A percentile compares a stretch with the other conserved stretches of the same genome.
Evolutionary conservation across 2,329 filamentous ascomycete genomes (phyloP).

Genomic region (Arachnomyces sp.): DNA sequence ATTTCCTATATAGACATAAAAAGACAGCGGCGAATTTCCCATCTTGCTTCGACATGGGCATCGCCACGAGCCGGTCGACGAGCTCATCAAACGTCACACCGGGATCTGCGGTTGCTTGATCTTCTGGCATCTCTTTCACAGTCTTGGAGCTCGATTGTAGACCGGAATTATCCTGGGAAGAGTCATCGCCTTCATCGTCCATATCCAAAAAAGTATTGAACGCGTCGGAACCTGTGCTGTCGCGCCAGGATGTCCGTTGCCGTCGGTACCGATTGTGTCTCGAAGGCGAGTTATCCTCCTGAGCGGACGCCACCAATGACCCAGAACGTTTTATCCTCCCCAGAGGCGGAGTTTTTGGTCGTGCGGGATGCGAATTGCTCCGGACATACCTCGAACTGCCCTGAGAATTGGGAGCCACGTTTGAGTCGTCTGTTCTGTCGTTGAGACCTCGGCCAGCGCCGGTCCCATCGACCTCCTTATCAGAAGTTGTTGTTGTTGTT

Average conservation of each 20-base stretch:
- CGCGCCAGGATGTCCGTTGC: constrained; percentile 30
- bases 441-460: constrained; percentile 23
- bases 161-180: constrained; percentile 9
- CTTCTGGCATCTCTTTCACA: constrained; percentile 26
- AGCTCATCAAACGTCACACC: constrained; percentile 55
- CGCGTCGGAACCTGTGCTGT: constrained; percentile 34
- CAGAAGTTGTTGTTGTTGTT: constrained; percentile 26
- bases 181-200: constrained; percentile 34
- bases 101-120: constrained; percentile 25
- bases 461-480: constrained; percentile 30
- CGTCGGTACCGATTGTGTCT: constrained; percentile 23
- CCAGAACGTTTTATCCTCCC: constrained; percentile 27
- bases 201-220: constrained; percentile 37
- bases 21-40: constrained; percentile 84
- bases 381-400: constrained; percentile 42
- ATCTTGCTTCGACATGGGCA: constrained; percentile 79
- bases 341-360: constrained; percentile 40
- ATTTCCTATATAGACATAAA: constrained; percentile 87
- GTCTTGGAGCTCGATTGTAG: constrained; percentile 22
- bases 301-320: constrained; percentile 16
- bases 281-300: constrained; percentile 23
- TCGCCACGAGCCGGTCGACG: constrained; percentile 76
- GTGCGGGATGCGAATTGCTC: constrained; percentile 41
- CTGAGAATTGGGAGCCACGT: constrained; percentile 25
- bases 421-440: constrained; percentile 21